phyloP scores from a whole-genome alignment of 257 asterid species.

The Anisodus acutangulus region DNA sequence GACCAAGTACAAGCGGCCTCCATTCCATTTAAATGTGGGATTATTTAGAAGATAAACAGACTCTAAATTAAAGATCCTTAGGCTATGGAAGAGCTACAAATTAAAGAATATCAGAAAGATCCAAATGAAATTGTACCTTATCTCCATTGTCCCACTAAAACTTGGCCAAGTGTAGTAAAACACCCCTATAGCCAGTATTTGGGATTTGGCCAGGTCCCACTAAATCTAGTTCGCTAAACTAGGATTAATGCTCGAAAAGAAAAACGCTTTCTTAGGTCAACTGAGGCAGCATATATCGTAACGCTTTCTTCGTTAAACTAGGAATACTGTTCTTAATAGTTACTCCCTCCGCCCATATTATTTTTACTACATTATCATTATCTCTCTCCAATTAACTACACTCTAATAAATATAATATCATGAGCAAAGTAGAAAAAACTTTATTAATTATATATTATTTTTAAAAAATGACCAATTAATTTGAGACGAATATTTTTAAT shows the following conservation, averaged over 20 bases:
- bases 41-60: background rate
- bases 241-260: background rate
- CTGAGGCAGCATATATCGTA: background rate
- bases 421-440: too few species aligned
- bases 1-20: background rate
- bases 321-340: too few species aligned
- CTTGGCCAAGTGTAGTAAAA: background rate
- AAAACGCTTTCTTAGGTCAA: background rate
- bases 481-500: too few species aligned
- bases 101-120: background rate
- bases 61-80: background rate
- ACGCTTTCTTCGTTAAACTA: background rate
- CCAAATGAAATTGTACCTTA: conserved; percentile 16
- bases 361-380: too few species aligned
- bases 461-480: too few species aligned
- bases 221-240: background rate
- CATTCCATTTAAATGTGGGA: conserved; percentile 15
- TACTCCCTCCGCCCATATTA: background rate
- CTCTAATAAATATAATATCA: too few species aligned
- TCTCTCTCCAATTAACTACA: too few species aligned
- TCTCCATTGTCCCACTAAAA: conserved; percentile 5
- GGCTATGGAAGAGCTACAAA: background rate
- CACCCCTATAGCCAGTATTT: background rate
- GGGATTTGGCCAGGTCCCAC: background rate
- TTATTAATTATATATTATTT: too few species aligned